Percentiles rank a stretch among this genome's conserved stretches.
Evolutionary conservation across 306 rosid genomes (phyloP).

Genomic region (Benincasa hispida): DNA sequence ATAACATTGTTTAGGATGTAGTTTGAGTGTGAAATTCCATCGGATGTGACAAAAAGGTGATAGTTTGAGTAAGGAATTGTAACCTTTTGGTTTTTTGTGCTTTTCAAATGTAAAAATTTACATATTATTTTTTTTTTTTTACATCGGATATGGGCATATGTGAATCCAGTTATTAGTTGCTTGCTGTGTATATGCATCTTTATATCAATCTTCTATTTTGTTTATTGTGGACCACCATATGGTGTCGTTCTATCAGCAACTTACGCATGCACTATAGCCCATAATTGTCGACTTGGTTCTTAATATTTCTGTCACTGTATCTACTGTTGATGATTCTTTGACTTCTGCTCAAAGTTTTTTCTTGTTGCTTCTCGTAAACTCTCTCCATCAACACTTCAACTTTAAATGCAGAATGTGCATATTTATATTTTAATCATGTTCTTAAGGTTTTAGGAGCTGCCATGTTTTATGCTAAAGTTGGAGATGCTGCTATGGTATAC

Average conservation of each 20-base stretch:
- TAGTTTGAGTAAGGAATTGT: neutral
- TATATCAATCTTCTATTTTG: neutral
- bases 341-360: neutral
- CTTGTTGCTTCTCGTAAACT: neutral
- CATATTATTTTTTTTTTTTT: neutral
- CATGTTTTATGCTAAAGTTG: constrained; percentile 94
- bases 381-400: neutral
- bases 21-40: neutral
- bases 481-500: constrained; percentile 71
- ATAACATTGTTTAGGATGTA: neutral
- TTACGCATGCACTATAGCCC: neutral
- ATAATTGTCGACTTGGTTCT: neutral
- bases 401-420: neutral
- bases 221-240: neutral
- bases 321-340: neutral
- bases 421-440: constrained; percentile 14
- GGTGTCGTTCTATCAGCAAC: neutral
- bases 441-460: constrained; percentile 90
- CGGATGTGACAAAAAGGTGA: neutral
- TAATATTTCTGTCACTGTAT: neutral
- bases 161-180: neutral
- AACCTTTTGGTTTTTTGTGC: neutral
- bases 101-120: neutral
- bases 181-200: neutral
- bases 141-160: neutral